These are phyloP conservation scores for Falciphora oryzae DNA, from an alignment of 2,329 filamentous ascomycete genomes.

Conservation along the genomic window DNA sequence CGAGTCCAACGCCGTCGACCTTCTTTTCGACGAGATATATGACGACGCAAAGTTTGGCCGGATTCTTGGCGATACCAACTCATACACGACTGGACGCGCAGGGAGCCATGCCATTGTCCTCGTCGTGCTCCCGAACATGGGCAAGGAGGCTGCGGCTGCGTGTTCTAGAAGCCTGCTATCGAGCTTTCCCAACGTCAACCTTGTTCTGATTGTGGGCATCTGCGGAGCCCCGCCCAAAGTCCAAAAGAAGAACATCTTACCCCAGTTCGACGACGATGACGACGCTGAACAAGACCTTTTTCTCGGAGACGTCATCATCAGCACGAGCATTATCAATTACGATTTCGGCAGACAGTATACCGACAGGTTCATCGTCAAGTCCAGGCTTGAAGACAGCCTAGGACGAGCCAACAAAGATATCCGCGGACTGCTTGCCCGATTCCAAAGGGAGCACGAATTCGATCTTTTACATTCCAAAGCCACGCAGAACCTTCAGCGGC, in stretches of 20 bases:
- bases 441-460: background rate
- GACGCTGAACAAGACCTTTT: slow-evolving; percentile 13
- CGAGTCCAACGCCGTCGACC: slow-evolving; percentile 3
- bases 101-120: slow-evolving; percentile 25
- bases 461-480: background rate
- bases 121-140: slow-evolving; percentile 21
- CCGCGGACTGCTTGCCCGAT: background rate
- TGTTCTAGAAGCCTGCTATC: slow-evolving; percentile 22
- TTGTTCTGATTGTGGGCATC: slow-evolving; percentile 33
- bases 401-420: background rate
- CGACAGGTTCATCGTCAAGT: slow-evolving; percentile 20
- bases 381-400: slow-evolving; percentile 13
- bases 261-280: background rate
- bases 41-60: background rate
- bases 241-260: background rate
- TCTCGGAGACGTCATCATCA: slow-evolving; percentile 29
- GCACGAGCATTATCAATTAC: slow-evolving; percentile 24
- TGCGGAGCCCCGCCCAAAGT: slow-evolving; percentile 26
- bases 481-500: background rate
- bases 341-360: slow-evolving; percentile 23
- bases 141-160: slow-evolving; percentile 22
- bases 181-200: slow-evolving; percentile 28
- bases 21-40: background rate
- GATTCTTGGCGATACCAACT: background rate
- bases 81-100: slow-evolving; percentile 24